A percentile compares a stretch with the other conserved stretches of the same genome.
Conservation (phyloP, 1,284 basidiomycete species). For the Thecaphora thlaspeos region DNA sequence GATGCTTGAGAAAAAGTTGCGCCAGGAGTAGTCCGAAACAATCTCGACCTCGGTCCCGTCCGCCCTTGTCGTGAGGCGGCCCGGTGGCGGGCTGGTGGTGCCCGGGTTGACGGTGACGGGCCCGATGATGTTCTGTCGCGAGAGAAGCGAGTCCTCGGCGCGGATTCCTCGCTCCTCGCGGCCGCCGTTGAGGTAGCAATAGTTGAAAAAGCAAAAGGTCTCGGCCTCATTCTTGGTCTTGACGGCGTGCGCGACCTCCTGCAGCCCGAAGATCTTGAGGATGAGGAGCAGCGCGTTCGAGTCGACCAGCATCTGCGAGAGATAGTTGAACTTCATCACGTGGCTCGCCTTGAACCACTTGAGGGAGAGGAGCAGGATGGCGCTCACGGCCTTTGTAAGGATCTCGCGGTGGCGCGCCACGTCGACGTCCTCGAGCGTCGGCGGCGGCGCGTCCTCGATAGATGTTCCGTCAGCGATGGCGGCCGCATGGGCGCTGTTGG, state of each 20-base stretch:
- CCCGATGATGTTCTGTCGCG: constrained; percentile 34
- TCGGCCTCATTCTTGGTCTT: constrained; percentile 84
- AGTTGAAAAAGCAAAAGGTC: constrained; percentile 84
- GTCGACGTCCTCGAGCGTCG: constrained; percentile 89
- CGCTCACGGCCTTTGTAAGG: constrained; percentile 93
- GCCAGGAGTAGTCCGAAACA: constrained; percentile 91
- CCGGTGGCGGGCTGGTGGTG: constrained; percentile 28
- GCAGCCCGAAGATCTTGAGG: constrained; percentile 95
- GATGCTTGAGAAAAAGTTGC: constrained; percentile 97
- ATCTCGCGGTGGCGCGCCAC: constrained; percentile 94
- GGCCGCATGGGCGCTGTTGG: constrained; percentile 49
- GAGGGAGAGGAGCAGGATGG: constrained; percentile 81
- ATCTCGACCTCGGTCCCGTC: constrained; percentile 66
- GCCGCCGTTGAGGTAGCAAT: constrained; percentile 71
- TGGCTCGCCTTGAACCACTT: constrained; percentile 95
- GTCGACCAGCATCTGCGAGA: constrained; percentile 89
- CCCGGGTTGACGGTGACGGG: constrained; percentile 30
- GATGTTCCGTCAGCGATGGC: constrained; percentile 51
- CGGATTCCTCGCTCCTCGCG: constrained; percentile 38
- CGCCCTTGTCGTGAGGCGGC: constrained; percentile 19
- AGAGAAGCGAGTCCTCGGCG: constrained; percentile 58
- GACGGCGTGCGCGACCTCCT: constrained; percentile 81
- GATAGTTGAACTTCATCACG: constrained; percentile 96
- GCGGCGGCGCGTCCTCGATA: constrained; percentile 64
- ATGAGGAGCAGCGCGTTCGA: constrained; percentile 92